Percentiles rank a stretch among this genome's conserved stretches.
Evolutionary conservation across 371 early-diverging fungal species (phyloP).

Genomic region (Fennellomyces sp.): DNA sequence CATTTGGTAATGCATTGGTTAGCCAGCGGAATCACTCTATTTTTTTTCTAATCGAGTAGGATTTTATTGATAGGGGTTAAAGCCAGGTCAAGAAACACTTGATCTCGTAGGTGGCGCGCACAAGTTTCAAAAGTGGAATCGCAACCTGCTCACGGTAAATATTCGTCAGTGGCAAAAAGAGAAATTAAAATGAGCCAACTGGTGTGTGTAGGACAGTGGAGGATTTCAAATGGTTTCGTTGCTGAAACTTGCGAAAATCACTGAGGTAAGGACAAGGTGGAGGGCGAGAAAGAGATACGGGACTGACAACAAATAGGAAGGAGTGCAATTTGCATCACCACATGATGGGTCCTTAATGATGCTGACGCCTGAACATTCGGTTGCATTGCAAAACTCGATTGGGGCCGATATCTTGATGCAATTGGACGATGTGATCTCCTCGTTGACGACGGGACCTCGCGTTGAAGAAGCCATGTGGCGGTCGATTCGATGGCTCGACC

Average conservation of each 20-base stretch:
- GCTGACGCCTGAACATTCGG: conserved; percentile 96
- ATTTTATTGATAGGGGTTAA: conserved; percentile 40
- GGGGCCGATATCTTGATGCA: conserved; percentile 99
- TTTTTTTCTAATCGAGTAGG: neutral
- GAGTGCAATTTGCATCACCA: conserved; percentile 90
- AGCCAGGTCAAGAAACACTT: conserved; percentile 78
- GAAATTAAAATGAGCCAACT: neutral
- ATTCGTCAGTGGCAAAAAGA: neutral
- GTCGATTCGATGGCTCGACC: conserved; percentile 94
- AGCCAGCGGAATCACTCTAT: neutral
- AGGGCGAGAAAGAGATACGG: neutral
- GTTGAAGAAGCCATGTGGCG: conserved; percentile 95
- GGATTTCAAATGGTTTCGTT: conserved; percentile 97
- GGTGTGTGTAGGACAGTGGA: conserved; percentile 71
- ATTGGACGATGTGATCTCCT: conserved; percentile 95
- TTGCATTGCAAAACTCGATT: conserved; percentile 91
- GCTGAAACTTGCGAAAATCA: conserved; percentile 83
- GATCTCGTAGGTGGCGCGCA: conserved; percentile 84
- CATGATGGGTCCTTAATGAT: conserved; percentile 83
- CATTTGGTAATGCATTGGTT: conserved; percentile 86
- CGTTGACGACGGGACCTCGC: conserved; percentile 79
- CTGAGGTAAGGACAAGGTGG: conserved; percentile 52
- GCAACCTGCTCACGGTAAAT: conserved; percentile 81
- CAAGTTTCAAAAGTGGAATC: conserved; percentile 88
- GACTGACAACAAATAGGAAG: conserved; percentile 52